These are phyloP conservation scores for Acanthamoeba lenticulata DNA, from an alignment of 208 protist species.

Conservation along the genomic window DNA sequence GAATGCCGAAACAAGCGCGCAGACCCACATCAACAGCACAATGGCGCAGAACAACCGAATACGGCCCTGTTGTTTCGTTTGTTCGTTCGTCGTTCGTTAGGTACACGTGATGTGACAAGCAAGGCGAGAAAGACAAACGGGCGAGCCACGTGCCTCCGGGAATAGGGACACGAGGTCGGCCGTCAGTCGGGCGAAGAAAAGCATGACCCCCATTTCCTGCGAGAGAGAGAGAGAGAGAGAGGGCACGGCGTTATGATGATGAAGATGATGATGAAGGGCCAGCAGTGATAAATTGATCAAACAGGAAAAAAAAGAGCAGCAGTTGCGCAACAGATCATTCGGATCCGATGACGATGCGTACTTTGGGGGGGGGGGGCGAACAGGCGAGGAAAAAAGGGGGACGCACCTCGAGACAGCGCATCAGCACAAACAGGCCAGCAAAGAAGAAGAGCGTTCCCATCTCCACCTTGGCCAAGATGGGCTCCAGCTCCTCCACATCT, in stretches of 20 bases:
- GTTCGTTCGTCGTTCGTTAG: no score
- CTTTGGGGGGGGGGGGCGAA: background rate
- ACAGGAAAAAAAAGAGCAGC: no score
- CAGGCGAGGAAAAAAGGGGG: slow-evolving; percentile 69
- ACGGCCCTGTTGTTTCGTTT: background rate
- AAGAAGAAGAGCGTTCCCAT: slow-evolving; percentile 84
- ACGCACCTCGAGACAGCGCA: slow-evolving; percentile 73
- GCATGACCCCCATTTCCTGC: slow-evolving; percentile 35
- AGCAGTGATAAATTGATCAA: no score
- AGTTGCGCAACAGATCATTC: no score
- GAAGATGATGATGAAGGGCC: no score
- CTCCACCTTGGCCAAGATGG: slow-evolving; percentile 79
- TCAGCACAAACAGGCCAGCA: slow-evolving; percentile 80
- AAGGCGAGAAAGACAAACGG: background rate
- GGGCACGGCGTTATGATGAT: no score
- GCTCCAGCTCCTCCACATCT: slow-evolving; percentile 62
- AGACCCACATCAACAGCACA: slow-evolving; percentile 81
- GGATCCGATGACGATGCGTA: background rate
- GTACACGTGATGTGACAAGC: background rate
- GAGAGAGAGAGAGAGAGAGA: no score
- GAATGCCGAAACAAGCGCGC: slow-evolving; percentile 70
- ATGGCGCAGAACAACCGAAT: slow-evolving; percentile 69
- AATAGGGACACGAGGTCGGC: background rate
- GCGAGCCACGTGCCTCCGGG: background rate
- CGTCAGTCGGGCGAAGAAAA: background rate